Conservation (phyloP, 2,329 filamentous ascomycete species). For the Diaporthe sp. region DNA sequence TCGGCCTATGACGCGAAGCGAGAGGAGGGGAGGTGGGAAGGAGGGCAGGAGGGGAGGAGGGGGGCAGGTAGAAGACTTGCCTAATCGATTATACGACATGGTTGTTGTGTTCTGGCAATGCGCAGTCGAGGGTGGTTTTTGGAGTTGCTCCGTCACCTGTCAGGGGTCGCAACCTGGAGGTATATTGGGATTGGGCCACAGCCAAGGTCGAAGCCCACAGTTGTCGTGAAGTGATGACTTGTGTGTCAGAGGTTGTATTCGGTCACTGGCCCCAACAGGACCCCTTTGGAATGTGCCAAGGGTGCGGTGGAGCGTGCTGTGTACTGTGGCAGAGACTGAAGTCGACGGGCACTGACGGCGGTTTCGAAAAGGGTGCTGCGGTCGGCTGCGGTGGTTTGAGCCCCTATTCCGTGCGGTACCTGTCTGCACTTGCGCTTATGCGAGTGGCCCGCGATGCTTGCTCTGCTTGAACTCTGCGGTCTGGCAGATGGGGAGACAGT, state of each 20-base stretch:
- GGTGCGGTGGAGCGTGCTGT: constrained; percentile 7
- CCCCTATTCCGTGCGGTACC: constrained; percentile 37
- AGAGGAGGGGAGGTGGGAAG: constrained; percentile 43
- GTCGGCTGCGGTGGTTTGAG: constrained; percentile 38
- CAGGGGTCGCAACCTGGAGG: constrained; percentile 33
- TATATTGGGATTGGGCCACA: constrained; percentile 16
- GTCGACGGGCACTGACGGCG: constrained; percentile 22
- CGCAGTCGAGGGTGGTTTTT: constrained; percentile 8
- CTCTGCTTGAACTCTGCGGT: not conserved
- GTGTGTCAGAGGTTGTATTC: constrained; percentile 13
- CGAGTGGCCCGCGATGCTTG: constrained; percentile 18
- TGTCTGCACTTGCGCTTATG: constrained; percentile 22
- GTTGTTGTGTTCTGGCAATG: constrained; percentile 45
- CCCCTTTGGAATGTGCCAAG: constrained; percentile 32
- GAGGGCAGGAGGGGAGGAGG: not conserved
- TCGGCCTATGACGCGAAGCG: constrained; percentile 34
- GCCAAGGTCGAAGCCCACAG: constrained; percentile 33
- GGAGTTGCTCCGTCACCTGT: constrained; percentile 21
- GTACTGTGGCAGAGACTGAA: constrained; percentile 15
- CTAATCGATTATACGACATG: constrained; percentile 83
- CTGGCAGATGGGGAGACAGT: not conserved
- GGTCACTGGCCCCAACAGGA: constrained; percentile 13
- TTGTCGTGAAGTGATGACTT: constrained; percentile 16
- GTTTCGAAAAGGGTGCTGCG: constrained; percentile 40
- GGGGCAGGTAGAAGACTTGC: constrained; percentile 61